Conservation (phyloP, 768 basidiomycete genomes). For the Rhodotorula diobovata region DNA sequence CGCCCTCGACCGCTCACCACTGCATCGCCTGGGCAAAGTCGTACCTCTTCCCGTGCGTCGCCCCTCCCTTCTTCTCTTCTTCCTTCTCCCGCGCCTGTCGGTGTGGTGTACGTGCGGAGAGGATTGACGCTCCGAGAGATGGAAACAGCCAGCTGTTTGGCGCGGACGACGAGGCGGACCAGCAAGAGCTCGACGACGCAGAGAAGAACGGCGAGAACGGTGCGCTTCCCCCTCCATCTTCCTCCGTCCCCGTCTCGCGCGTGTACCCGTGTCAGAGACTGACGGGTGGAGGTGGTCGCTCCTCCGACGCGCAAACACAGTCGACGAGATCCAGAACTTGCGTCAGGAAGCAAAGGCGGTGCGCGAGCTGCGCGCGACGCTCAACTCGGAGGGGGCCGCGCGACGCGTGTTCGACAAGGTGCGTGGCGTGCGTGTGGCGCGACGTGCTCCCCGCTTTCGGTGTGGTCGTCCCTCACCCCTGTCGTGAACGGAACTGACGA, state of each 20-base stretch:
- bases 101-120: background rate
- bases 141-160: constrained; percentile 69
- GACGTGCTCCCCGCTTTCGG: no score
- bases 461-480: no score
- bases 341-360: constrained; percentile 87
- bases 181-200: constrained; percentile 80
- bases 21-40: constrained; percentile 99
- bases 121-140: background rate
- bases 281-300: no score
- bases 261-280: no score
- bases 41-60: constrained; percentile 70
- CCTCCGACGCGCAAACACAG: constrained; percentile 50
- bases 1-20: constrained; percentile 93
- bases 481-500: background rate
- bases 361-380: constrained; percentile 65
- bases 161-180: constrained; percentile 66
- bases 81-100: background rate
- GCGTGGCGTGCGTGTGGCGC: background rate
- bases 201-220: constrained; percentile 91
- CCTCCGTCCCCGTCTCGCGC: background rate
- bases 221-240: constrained; percentile 46
- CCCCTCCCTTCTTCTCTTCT: constrained; percentile 49
- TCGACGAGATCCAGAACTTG: constrained; percentile 81
- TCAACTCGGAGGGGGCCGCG: constrained; percentile 59
- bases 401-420: constrained; percentile 81